phyloP scores from a whole-genome alignment of 2,329 filamentous ascomycete species.

The Trichoderma oligosporum region DNA sequence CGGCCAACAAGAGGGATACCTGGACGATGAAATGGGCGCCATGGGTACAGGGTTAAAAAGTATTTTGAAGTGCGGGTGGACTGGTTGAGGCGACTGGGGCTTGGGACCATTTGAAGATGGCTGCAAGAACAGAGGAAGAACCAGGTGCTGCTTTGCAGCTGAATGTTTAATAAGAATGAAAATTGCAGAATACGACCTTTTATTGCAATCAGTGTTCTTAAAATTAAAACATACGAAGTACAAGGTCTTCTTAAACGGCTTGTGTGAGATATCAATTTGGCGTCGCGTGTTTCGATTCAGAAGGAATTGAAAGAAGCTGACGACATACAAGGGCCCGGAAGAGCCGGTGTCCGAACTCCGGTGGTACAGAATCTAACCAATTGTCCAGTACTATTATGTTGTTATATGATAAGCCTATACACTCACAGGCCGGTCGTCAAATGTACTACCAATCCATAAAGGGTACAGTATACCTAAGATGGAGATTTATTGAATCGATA shows the following conservation, averaged over 20 bases:
- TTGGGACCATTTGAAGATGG: not conserved
- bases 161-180: not conserved
- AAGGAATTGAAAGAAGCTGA: not conserved
- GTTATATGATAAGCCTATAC: not conserved
- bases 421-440: not conserved
- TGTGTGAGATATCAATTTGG: not conserved
- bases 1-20: no score
- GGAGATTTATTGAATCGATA: not conserved
- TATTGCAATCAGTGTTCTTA: not conserved
- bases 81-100: not conserved
- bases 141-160: not conserved
- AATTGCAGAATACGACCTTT: not conserved
- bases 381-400: not conserved
- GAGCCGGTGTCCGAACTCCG: not conserved
- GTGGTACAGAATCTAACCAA: no score
- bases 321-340: constrained; percentile 1
- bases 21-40: no score
- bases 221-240: no score
- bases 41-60: no score
- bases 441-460: not conserved
- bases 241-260: no score
- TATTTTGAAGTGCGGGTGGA: not conserved
- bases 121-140: not conserved
- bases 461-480: not conserved
- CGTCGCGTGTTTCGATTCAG: not conserved